Evolutionary conservation across 768 basidiomycete genomes (phyloP), one percentile per base, ranked within the genome.

Genomic region (Hericium erinaceus): DNA sequence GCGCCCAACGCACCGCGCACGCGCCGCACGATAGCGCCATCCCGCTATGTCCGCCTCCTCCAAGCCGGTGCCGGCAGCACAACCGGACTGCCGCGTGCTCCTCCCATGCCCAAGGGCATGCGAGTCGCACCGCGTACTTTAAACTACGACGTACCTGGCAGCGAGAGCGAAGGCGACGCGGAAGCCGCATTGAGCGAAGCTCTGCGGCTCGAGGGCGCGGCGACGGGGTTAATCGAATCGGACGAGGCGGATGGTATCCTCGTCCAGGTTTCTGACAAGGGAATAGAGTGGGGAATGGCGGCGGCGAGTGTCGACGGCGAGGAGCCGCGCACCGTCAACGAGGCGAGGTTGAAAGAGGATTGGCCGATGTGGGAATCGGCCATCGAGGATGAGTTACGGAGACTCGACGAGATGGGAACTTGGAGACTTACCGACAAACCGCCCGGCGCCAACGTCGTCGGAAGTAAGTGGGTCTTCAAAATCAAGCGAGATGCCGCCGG

Each of bases 401-500:
- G 22, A 2, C 22, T 22, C 22, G 22, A 22, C 2, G 22, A 44
- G 41, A 18, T 18, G 15, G 41, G 41, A 7, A 44, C 41, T 1
- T 44, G 41, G 41, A 44, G 41, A 18, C 15, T 18, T 15, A 18
- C 15, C 16, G 41, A 44, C 7, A 44, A 44, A 18, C 41, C 41
- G 41, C 5, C 4, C 9, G 13, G 13, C 44, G 44, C 20, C 2
- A 46, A 46, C 16, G n/a, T 46, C n/a, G 20, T 46, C 41, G 13
- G 41, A 7, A 16, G 61, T 13, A 60, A 58, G 39, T 68, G 68
- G 60, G 66, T 74, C 22, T 72, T 68, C 56, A 59, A 55, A 0
- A 50, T 62, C 0, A 75, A 73, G 58, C 22, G 56, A 16, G 61
- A 72, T 55, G 54, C 49, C 8, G 28, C 64, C 38, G 72, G 70